A percentile compares a stretch with the other conserved stretches of the same genome.
Conservation (phyloP, 805 yeast species). For the Wickerhamia fluorescens region DNA sequence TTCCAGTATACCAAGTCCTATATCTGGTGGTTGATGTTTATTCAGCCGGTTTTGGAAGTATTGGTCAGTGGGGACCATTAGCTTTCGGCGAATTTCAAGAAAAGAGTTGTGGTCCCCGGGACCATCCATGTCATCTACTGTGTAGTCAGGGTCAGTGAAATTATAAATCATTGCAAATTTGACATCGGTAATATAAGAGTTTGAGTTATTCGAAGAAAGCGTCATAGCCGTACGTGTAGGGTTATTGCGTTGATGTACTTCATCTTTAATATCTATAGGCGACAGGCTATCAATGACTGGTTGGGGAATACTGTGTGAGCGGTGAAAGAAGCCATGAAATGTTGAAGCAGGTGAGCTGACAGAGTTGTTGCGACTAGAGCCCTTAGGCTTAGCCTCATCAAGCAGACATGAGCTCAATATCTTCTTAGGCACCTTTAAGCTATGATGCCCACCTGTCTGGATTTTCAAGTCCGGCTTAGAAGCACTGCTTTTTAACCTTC, state of each 20-base stretch:
- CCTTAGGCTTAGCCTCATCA: conserved; percentile 6
- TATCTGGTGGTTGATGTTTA: conserved; percentile 9
- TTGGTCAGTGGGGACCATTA: conserved; percentile 30
- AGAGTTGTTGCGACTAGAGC: conserved; percentile 14
- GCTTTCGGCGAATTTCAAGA: conserved; percentile 22
- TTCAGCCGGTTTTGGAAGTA: conserved; percentile 17
- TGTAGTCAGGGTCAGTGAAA: conserved; percentile 26
- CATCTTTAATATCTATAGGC: conserved; percentile 1
- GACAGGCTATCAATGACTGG: conserved; percentile 5
- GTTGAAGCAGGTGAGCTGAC: conserved; percentile 26
- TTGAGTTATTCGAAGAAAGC: conserved; percentile 29
- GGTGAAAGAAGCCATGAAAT: conserved; percentile 27
- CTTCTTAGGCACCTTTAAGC: conserved; percentile 17
- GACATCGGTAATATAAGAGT: conserved; percentile 23
- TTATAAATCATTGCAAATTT: conserved; percentile 25
- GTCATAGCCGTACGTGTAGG: conserved; percentile 17
- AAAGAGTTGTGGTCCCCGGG: conserved; percentile 14
- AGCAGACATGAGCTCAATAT: conserved; percentile 14
- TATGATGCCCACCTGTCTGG: conserved; percentile 22
- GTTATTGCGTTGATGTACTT: conserved; percentile 4
- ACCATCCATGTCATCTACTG: conserved; percentile 18
- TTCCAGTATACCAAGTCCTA: conserved; percentile 15
- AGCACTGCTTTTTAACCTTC: conserved; percentile 4
- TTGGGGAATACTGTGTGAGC: conserved; percentile 14
- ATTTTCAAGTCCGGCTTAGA: conserved; percentile 24